These are phyloP conservation scores for Malassezia furfur DNA, from an alignment of 1,284 basidiomycete genomes.

Conservation along the genomic window DNA sequence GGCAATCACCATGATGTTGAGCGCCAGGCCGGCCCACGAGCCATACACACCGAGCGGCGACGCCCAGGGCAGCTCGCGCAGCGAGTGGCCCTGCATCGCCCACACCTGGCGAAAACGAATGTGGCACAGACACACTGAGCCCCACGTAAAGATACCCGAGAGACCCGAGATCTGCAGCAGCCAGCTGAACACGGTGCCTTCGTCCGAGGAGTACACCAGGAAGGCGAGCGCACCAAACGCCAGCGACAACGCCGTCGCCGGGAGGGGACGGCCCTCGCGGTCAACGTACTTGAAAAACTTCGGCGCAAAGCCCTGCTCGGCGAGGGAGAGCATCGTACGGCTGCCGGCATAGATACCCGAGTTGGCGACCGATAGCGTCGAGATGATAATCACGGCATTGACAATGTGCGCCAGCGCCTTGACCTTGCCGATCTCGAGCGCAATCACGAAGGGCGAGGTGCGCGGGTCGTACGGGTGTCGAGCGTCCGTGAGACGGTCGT, in stretches of 20 bases:
- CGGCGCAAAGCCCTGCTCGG: constrained; percentile 50
- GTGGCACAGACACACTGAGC: constrained; percentile 35
- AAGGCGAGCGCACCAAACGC: constrained; percentile 40
- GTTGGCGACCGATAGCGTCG: constrained; percentile 50
- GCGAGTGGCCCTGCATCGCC: constrained; percentile 51
- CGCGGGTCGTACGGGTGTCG: constrained; percentile 45
- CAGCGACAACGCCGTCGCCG: constrained; percentile 47
- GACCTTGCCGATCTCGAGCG: constrained; percentile 50
- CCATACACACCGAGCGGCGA: constrained; percentile 52
- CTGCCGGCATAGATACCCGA: constrained; percentile 49
- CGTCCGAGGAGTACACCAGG: constrained; percentile 44
- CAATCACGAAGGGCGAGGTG: constrained; percentile 53
- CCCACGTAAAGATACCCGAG: constrained; percentile 52
- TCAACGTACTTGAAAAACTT: constrained; percentile 50
- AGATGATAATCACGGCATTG: constrained; percentile 51
- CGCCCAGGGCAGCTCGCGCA: constrained; percentile 53
- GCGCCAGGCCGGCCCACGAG: constrained; percentile 49
- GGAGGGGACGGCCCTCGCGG: constrained; percentile 52
- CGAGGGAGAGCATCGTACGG: constrained; percentile 47
- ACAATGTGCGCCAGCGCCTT: constrained; percentile 51
- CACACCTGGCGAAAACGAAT: constrained; percentile 53
- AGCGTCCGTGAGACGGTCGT: constrained; percentile 27
- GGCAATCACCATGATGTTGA: constrained; percentile 33
- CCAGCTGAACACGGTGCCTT: constrained; percentile 50
- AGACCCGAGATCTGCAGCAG: constrained; percentile 53